Percentiles rank a stretch among this genome's conserved stretches.
Evolutionary conservation across 805 yeast species (phyloP).

Genomic region (Candida montana): DNA sequence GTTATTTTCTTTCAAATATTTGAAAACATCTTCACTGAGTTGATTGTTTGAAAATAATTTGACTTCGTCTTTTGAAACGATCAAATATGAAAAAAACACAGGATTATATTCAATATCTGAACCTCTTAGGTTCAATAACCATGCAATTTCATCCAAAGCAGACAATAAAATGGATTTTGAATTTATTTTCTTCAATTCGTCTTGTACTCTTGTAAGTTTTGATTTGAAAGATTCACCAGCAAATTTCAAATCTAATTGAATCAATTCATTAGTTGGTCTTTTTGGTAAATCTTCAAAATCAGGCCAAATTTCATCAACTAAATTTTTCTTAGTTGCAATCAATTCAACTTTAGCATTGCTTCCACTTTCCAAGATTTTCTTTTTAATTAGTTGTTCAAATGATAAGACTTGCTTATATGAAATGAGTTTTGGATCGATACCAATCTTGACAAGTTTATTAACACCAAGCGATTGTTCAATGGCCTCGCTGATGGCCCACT

Average conservation of each 20-base stretch:
- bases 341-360: constrained; percentile 37
- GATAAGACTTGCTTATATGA: constrained; percentile 34
- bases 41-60: constrained; percentile 49
- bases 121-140: constrained; percentile 84
- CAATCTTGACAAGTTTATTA: constrained; percentile 48
- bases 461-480: constrained; percentile 36
- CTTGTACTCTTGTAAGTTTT: constrained; percentile 48
- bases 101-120: constrained; percentile 82
- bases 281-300: constrained; percentile 59
- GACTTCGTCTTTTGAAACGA: constrained; percentile 41
- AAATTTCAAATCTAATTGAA: constrained; percentile 44
- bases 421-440: constrained; percentile 79
- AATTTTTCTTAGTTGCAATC: constrained; percentile 51
- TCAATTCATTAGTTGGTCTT: constrained; percentile 46
- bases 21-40: constrained; percentile 32
- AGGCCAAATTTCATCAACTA: constrained; percentile 74
- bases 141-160: constrained; percentile 86
- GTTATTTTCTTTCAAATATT: constrained; percentile 38
- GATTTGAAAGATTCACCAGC: constrained; percentile 60
- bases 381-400: constrained; percentile 27
- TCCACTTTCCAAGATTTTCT: constrained; percentile 22
- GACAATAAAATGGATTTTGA: constrained; percentile 51
- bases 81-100: constrained; percentile 65
- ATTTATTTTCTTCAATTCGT: constrained; percentile 28
- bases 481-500: constrained; percentile 62